These are phyloP conservation scores for Lophiotrema nucula DNA, from an alignment of 495 filamentous ascomycete species.

Conservation along the genomic window DNA sequence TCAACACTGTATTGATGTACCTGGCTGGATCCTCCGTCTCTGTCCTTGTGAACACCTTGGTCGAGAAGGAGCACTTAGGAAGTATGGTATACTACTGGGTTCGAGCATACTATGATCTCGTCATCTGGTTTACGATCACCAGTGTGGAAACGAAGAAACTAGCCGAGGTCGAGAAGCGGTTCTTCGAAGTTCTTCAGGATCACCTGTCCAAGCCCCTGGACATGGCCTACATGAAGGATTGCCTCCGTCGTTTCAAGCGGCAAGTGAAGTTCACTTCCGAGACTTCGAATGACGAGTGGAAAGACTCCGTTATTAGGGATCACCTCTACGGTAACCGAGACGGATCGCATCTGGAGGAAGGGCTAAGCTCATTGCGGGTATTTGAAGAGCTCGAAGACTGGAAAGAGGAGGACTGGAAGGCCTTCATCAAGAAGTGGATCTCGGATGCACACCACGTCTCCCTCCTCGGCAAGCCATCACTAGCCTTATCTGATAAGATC, in stretches of 20 bases:
- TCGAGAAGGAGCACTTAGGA: constrained; percentile 89
- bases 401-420: constrained; percentile 79
- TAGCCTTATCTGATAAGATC: constrained; percentile 67
- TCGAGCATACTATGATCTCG: constrained; percentile 73
- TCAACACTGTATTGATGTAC: constrained; percentile 77
- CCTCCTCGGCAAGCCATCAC: constrained; percentile 63
- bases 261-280: constrained; percentile 79
- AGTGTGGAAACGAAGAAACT: constrained; percentile 86
- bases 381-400: constrained; percentile 77
- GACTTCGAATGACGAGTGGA: constrained; percentile 68
- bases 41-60: constrained; percentile 83
- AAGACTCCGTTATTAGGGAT: constrained; percentile 79
- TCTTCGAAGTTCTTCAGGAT: constrained; percentile 79
- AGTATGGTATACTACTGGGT: constrained; percentile 75
- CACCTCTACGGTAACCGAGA: constrained; percentile 87
- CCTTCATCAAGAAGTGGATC: constrained; percentile 79
- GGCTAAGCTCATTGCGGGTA: constrained; percentile 64
- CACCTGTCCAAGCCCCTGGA: constrained; percentile 77
- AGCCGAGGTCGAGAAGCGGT: constrained; percentile 73
- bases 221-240: constrained; percentile 84
- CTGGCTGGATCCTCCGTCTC: constrained; percentile 90
- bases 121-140: constrained; percentile 79
- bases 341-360: constrained; percentile 68
- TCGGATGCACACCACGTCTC: constrained; percentile 82
- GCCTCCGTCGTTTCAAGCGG: constrained; percentile 72